These are phyloP conservation scores for Viola odorata DNA, from an alignment of 345 rosid genomes.

Conservation along the genomic window DNA sequence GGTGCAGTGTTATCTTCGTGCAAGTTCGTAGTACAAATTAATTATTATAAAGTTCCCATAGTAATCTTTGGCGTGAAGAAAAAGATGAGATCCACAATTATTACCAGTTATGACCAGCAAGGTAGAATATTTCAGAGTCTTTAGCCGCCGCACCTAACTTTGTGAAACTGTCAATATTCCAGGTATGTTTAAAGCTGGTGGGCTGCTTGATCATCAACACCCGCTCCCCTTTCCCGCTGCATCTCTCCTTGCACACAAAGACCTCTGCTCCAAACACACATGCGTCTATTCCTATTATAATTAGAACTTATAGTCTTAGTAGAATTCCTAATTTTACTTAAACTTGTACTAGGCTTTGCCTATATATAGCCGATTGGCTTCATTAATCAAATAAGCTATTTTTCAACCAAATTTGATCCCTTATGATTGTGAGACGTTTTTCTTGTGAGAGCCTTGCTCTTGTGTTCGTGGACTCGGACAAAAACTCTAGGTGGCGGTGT, in stretches of 20 bases:
- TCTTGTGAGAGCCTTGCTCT: too few species aligned
- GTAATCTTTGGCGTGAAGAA: too few species aligned
- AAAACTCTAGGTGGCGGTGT: too few species aligned
- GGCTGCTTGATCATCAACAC: slow-evolving; percentile 23
- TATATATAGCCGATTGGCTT: too few species aligned
- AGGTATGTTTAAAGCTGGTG: slow-evolving; percentile 11
- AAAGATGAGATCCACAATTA: neutral
- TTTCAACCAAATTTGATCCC: too few species aligned
- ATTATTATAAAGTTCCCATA: too few species aligned
- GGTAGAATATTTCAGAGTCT: slow-evolving; percentile 21
- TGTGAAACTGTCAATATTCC: slow-evolving; percentile 38
- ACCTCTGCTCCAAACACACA: slow-evolving; percentile 44
- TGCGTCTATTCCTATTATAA: slow-evolving; percentile 8
- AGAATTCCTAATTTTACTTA: too few species aligned
- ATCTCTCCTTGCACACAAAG: slow-evolving; percentile 30
- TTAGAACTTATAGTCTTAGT: too few species aligned
- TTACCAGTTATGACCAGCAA: slow-evolving; percentile 37
- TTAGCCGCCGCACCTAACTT: slow-evolving; percentile 3
- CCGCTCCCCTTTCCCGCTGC: slow-evolving; percentile 30
- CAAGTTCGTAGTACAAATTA: neutral
- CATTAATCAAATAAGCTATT: too few species aligned
- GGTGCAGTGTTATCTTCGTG: slow-evolving; percentile 14
- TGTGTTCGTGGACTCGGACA: too few species aligned
- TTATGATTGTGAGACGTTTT: too few species aligned
- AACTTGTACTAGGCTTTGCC: too few species aligned